Base-by-base conservation (phyloP, 805 yeast genomes). In the Candida krabiensis region DNA sequence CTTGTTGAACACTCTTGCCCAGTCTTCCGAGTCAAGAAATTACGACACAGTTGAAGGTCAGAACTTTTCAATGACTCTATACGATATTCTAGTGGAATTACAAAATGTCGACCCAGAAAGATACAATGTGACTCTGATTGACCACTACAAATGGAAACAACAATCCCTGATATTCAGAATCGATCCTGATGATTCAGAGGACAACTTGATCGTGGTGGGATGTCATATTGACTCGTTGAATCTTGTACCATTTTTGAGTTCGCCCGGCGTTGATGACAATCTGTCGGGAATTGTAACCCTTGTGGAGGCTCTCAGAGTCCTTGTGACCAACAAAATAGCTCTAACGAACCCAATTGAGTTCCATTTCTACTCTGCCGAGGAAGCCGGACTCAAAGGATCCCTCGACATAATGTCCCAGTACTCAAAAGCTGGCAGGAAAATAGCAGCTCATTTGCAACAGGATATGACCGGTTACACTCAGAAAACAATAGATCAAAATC, bases 231-330 rank as follows among this genome's bases (percentile, higher is more conserved):
- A 91, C 58, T 83, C 95, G 2, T 73, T 82, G 46, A 88, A 87
- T 57, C 67, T 86, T 38, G 49, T 86, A 29, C 70, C 86, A 40
- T 45, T 79, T 14, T 56, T 84, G 47, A 71, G 78, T 17, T 87
- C 96, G 0, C 96, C 96, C 2, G 98, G 98, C 3, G 97, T 96
- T 3, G 98, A 91, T 58, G 98, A 91, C 57, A 86, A 90, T 60
- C 95, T 96, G 2, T 79, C 90, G 3, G 98, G 97, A 8, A 83
- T 90, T 4, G 80, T 83, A 4, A 83, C 95, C 2, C 74, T 77
- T 22, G 61, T 89, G 38, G 95, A 89, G 59, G 79, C 89, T 1
- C 72, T 89, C 51, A 72, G 93, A 47, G 62, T 85, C 12, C 63
- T 87, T 19, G 60, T 75, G 6, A 67, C 64, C 24, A 45, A 48